These are phyloP conservation scores for Arabidopsis hybrid DNA, from an alignment of 441 rosid species.

Conservation along the genomic window DNA sequence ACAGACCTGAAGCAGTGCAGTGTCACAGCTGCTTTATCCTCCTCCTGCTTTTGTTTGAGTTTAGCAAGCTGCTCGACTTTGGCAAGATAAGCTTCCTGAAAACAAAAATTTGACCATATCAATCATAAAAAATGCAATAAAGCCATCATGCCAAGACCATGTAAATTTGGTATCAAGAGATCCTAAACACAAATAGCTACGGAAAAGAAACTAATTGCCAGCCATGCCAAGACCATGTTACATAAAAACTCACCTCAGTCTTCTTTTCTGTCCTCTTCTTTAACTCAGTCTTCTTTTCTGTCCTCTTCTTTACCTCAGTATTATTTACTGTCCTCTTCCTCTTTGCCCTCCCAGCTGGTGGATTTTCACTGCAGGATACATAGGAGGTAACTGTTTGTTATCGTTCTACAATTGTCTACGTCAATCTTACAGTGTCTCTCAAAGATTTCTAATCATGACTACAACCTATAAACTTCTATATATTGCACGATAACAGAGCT, in stretches of 20 bases:
- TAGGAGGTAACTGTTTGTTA: conserved; percentile 1
- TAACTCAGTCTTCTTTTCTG: neutral
- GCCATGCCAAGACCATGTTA: neutral
- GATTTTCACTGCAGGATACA: conserved; percentile 29
- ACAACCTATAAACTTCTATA: neutral
- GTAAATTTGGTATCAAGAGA: conserved; percentile 1
- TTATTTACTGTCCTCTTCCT: conserved; percentile 7
- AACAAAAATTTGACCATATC: conserved; percentile 21
- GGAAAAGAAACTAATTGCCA: conserved; percentile 6
- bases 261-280: too few species aligned
- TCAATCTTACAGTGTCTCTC: neutral
- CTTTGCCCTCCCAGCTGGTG: conserved; percentile 11
- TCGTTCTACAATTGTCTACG: neutral
- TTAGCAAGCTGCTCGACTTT: conserved; percentile 70
- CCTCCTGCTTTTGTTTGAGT: conserved; percentile 81
- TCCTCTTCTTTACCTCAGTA: neutral
- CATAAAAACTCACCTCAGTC: conserved; percentile 24
- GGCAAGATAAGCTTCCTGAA: conserved; percentile 56
- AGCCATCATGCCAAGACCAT: neutral
- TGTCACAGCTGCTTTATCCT: conserved; percentile 65
- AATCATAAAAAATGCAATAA: conserved; percentile 14
- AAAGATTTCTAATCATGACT: neutral
- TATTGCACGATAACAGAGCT: neutral
- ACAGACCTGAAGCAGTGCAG: conserved; percentile 78
- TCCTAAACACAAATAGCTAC: neutral